Conservation (phyloP, 257 asterid genomes). For the Ocimum tenuiflorum region DNA sequence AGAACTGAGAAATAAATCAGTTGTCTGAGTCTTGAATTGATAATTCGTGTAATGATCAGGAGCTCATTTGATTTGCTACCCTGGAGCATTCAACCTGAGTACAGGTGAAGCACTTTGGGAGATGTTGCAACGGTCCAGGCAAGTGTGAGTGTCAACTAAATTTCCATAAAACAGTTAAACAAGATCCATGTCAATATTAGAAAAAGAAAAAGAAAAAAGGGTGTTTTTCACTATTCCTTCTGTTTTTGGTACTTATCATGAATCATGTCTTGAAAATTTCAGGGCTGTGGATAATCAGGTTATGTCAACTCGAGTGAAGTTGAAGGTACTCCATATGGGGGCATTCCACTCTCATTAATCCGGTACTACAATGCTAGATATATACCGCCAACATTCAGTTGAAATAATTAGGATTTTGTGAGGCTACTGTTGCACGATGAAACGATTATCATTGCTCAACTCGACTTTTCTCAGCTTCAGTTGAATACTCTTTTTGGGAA, state of each 20-base stretch:
- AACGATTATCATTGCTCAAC: slow-evolving; percentile 24
- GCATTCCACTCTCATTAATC: slow-evolving; percentile 38
- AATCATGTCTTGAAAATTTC: neutral
- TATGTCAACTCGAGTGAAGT: neutral
- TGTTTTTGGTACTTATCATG: no score
- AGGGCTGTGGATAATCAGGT: slow-evolving; percentile 2
- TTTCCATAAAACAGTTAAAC: neutral
- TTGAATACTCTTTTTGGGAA: no score
- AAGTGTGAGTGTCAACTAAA: slow-evolving; percentile 12
- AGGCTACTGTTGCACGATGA: slow-evolving; percentile 16
- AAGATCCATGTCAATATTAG: no score
- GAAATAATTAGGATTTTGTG: neutral
- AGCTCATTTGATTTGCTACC: slow-evolving; percentile 37
- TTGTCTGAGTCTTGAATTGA: no score
- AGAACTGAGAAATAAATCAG: no score
- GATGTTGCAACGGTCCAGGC: slow-evolving; percentile 41
- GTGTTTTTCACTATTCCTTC: no score
- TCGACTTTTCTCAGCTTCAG: slow-evolving; percentile 21
- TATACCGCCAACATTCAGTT: neutral
- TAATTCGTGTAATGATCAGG: no score
- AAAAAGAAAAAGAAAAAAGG: no score
- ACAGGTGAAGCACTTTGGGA: slow-evolving; percentile 38
- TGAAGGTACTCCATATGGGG: slow-evolving; percentile 41
- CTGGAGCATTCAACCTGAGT: slow-evolving; percentile 37
- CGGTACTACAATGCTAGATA: slow-evolving; percentile 19